Evolutionary conservation across 805 yeast species (phyloP).

Genomic region (Nakazawaea holstii): DNA sequence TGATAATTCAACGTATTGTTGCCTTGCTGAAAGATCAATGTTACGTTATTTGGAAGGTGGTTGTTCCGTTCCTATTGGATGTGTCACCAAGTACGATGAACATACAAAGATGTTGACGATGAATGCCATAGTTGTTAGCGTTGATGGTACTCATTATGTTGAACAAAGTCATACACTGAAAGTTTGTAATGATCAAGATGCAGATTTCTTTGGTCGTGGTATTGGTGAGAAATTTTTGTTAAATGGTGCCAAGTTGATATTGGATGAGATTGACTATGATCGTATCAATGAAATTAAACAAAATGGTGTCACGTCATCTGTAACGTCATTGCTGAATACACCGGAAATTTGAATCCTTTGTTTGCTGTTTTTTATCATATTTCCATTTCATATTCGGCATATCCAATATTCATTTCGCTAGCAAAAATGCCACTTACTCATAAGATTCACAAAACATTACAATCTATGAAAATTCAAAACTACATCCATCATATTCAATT

Average conservation of each 20-base stretch:
- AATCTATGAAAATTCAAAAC: too few species aligned
- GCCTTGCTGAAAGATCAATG: constrained; percentile 83
- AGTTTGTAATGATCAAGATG: constrained; percentile 48
- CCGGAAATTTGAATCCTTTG: neutral
- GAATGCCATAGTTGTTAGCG: constrained; percentile 73
- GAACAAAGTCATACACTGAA: constrained; percentile 41
- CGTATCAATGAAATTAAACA: constrained; percentile 43
- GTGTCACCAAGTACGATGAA: constrained; percentile 47
- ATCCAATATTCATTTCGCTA: too few species aligned
- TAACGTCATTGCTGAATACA: neutral
- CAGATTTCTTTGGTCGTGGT: constrained; percentile 62
- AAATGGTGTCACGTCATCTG: constrained; percentile 21
- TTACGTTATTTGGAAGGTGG: constrained; percentile 94
- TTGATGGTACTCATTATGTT: constrained; percentile 72
- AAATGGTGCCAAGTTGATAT: constrained; percentile 77
- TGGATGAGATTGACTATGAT: constrained; percentile 73
- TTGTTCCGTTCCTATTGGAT: constrained; percentile 97
- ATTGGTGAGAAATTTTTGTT: constrained; percentile 64
- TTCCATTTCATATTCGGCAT: neutral
- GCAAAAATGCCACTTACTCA: too few species aligned
- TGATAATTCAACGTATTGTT: constrained; percentile 60
- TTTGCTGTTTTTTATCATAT: neutral
- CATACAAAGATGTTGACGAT: constrained; percentile 41
- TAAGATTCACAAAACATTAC: too few species aligned
- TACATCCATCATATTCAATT: too few species aligned